phyloP scores from a whole-genome alignment of 2,329 filamentous ascomycete genomes.

The Trichoderma simmonsii region DNA sequence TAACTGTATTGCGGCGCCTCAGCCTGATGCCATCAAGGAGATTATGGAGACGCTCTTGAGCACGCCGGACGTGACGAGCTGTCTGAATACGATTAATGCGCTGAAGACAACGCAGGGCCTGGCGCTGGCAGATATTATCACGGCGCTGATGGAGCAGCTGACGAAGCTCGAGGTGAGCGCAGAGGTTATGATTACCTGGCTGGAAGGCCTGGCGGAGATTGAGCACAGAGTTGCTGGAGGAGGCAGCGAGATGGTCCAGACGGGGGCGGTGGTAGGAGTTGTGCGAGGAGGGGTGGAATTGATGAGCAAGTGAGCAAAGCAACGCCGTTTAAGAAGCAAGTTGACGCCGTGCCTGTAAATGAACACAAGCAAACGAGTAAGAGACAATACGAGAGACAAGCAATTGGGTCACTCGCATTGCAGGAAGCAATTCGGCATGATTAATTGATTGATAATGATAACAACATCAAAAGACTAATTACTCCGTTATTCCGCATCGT shows the following conservation, averaged over 20 bases:
- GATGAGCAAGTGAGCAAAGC: constrained; percentile 33
- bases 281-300: constrained; percentile 84
- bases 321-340: background rate
- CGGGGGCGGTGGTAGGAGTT: constrained; percentile 86
- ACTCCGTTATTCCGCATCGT: background rate
- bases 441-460: background rate
- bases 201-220: constrained; percentile 86
- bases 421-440: background rate
- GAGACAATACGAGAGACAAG: background rate
- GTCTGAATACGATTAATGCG: constrained; percentile 81
- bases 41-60: constrained; percentile 81
- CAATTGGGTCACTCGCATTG: background rate
- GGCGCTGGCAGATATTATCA: constrained; percentile 90
- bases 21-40: constrained; percentile 79
- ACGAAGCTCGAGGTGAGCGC: constrained; percentile 77
- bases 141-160: constrained; percentile 78
- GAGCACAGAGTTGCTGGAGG: constrained; percentile 89
- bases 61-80: constrained; percentile 84
- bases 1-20: constrained; percentile 93
- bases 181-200: constrained; percentile 85
- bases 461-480: too few relatives aligned
- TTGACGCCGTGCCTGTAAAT: background rate
- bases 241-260: constrained; percentile 83
- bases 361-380: background rate
- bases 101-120: constrained; percentile 83